phyloP scores from a whole-genome alignment of 1,284 basidiomycete species.

The Ustilago bromivora region DNA sequence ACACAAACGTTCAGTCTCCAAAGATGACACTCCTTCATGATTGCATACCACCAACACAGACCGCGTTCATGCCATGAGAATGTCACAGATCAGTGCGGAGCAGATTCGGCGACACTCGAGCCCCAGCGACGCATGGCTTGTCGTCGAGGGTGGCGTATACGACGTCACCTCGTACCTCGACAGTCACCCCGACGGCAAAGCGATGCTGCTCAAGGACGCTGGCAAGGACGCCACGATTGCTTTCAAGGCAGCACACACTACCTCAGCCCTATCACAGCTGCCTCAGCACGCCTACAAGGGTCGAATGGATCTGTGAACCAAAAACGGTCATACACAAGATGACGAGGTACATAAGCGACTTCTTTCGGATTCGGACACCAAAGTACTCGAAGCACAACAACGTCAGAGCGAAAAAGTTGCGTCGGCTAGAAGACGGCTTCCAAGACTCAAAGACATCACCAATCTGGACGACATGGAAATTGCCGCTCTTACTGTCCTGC shows the following conservation, averaged over 20 bases:
- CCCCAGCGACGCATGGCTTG: conserved; percentile 50
- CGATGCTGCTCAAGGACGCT: conserved; percentile 81
- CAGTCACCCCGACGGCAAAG: conserved; percentile 81
- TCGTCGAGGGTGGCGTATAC: conserved; percentile 59
- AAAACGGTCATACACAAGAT: background rate
- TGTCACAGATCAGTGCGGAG: conserved; percentile 2
- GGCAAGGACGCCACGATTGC: conserved; percentile 81
- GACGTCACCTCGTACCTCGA: conserved; percentile 80
- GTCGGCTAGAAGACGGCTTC: background rate
- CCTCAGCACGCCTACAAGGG: conserved; percentile 11
- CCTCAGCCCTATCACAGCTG: conserved; percentile 11
- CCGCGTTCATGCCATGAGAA: background rate
- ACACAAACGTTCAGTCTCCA: background rate
- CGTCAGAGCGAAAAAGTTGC: conserved; percentile 5
- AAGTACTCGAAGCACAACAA: conserved; percentile 8
- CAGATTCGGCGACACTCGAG: conserved; percentile 4
- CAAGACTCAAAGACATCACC: conserved; percentile 12
- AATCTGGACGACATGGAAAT: conserved; percentile 11
- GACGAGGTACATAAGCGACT: conserved; percentile 2
- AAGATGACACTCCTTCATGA: too few species aligned
- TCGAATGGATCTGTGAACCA: background rate
- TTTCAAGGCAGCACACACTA: conserved; percentile 73
- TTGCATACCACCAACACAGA: too few species aligned
- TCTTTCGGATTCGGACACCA: conserved; percentile 1
- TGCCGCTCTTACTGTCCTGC: conserved; percentile 9